Evolutionary conservation across 2,329 filamentous ascomycete species (phyloP).

Genomic region (Lachnum nothofagi): DNA sequence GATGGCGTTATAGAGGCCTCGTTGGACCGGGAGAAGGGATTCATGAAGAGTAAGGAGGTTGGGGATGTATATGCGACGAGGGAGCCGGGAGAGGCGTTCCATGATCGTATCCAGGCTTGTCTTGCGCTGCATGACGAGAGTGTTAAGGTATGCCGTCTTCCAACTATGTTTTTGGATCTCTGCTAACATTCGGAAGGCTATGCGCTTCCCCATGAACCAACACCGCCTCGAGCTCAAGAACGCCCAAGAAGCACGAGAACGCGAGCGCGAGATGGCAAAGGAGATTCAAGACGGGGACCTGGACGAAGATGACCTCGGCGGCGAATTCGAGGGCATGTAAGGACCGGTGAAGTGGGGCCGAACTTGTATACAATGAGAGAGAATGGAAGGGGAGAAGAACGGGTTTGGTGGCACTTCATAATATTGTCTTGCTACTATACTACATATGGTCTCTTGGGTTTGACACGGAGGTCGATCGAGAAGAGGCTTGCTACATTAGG

Average conservation of each 20-base stretch:
- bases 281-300: constrained; percentile 97
- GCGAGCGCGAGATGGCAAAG: constrained; percentile 94
- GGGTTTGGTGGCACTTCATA: constrained; percentile 30
- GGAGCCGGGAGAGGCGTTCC: constrained; percentile 94
- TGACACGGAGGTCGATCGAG: background rate
- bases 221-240: constrained; percentile 96
- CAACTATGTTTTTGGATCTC: background rate
- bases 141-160: constrained; percentile 67
- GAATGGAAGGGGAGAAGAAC: constrained; percentile 1
- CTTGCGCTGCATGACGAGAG: constrained; percentile 92
- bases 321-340: constrained; percentile 85
- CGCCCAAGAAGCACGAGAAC: constrained; percentile 93
- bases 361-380: constrained; percentile 21
- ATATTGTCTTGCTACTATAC: constrained; percentile 29
- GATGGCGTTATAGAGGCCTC: constrained; percentile 96
- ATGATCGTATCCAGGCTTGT: constrained; percentile 90
- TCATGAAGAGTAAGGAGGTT: constrained; percentile 97
- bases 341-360: constrained; percentile 1
- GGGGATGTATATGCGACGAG: constrained; percentile 94
- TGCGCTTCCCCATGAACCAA: constrained; percentile 99
- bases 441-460: constrained; percentile 3
- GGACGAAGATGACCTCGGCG: constrained; percentile 92
- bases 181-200: constrained; percentile 55
- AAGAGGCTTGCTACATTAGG: constrained; percentile 24
- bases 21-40: constrained; percentile 87